These are phyloP conservation scores for Zhuliangozyma blackwelliae DNA, from an alignment of 1,139 yeast species.

Conservation along the genomic window DNA sequence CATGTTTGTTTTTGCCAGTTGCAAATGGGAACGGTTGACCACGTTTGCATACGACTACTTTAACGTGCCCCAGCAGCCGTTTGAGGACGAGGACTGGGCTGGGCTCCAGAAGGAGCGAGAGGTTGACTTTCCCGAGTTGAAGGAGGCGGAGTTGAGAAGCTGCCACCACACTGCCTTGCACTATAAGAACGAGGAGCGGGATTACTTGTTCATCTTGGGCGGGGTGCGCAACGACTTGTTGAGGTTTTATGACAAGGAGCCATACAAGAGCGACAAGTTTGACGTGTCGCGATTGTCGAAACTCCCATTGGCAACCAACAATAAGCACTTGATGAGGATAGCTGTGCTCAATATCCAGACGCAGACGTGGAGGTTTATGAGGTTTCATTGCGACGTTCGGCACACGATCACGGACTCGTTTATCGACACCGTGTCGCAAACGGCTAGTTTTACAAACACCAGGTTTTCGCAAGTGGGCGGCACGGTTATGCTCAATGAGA, in stretches of 20 bases:
- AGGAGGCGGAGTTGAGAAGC: slow-evolving; percentile 41
- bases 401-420: slow-evolving; percentile 20
- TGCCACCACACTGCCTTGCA: slow-evolving; percentile 42
- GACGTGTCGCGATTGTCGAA: slow-evolving; percentile 35
- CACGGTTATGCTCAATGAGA: slow-evolving; percentile 31
- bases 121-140: slow-evolving; percentile 23
- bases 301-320: slow-evolving; percentile 26
- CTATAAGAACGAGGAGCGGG: slow-evolving; percentile 32
- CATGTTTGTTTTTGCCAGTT: slow-evolving; percentile 29
- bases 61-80: slow-evolving; percentile 21
- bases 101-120: slow-evolving; percentile 20
- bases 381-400: slow-evolving; percentile 31
- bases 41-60: slow-evolving; percentile 39
- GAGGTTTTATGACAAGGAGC: slow-evolving; percentile 26
- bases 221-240: slow-evolving; percentile 38
- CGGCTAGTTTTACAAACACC: slow-evolving; percentile 21
- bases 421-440: slow-evolving; percentile 18
- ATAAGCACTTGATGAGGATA: slow-evolving; percentile 29
- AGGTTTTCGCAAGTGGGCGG: slow-evolving; percentile 32
- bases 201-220: slow-evolving; percentile 38
- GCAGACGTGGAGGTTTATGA: slow-evolving; percentile 41
- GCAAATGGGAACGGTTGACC: slow-evolving; percentile 30
- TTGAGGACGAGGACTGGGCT: slow-evolving; percentile 26
- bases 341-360: slow-evolving; percentile 38
- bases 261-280: slow-evolving; percentile 29